phyloP scores from a whole-genome alignment of 2,329 filamentous ascomycete species.

The Drechslera avenae region DNA sequence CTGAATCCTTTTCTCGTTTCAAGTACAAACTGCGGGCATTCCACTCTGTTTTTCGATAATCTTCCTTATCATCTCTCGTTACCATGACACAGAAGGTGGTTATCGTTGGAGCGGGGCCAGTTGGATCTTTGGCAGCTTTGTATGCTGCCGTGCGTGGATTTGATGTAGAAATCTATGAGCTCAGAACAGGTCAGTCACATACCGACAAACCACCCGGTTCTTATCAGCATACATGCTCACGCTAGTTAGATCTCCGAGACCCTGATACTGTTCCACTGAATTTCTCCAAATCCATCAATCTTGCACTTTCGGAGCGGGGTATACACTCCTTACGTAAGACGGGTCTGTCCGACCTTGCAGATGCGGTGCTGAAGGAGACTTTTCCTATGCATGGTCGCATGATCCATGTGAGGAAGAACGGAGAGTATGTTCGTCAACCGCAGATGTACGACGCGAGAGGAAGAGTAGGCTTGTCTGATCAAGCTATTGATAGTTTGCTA shows the following conservation, averaged over 20 bases:
- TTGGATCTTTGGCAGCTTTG: conserved; percentile 87
- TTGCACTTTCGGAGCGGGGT: conserved; percentile 90
- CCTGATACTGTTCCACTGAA: conserved; percentile 83
- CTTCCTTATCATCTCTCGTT: background rate
- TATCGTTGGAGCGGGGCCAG: conserved; percentile 89
- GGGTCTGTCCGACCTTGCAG: conserved; percentile 68
- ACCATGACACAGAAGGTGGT: conserved; percentile 68
- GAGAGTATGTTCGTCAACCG: conserved; percentile 73
- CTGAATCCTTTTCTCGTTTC: background rate
- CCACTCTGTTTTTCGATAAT: background rate
- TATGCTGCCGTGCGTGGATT: conserved; percentile 90
- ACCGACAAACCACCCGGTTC: conserved; percentile 1
- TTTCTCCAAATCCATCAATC: conserved; percentile 98
- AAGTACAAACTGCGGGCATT: background rate
- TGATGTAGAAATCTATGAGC: conserved; percentile 91
- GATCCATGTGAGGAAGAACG: conserved; percentile 78
- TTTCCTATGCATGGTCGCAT: conserved; percentile 96
- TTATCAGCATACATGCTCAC: conserved; percentile 3
- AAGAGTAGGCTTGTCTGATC: conserved; percentile 63
- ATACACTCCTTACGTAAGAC: conserved; percentile 83
- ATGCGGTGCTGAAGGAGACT: conserved; percentile 74
- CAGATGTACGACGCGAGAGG: conserved; percentile 92
- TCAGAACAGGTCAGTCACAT: conserved; percentile 74
- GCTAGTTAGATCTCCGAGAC: conserved; percentile 77
- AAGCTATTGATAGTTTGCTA: conserved; percentile 4